These are phyloP conservation scores for Ogataea naganishii DNA, from an alignment of 805 yeast genomes.

Conservation along the genomic window DNA sequence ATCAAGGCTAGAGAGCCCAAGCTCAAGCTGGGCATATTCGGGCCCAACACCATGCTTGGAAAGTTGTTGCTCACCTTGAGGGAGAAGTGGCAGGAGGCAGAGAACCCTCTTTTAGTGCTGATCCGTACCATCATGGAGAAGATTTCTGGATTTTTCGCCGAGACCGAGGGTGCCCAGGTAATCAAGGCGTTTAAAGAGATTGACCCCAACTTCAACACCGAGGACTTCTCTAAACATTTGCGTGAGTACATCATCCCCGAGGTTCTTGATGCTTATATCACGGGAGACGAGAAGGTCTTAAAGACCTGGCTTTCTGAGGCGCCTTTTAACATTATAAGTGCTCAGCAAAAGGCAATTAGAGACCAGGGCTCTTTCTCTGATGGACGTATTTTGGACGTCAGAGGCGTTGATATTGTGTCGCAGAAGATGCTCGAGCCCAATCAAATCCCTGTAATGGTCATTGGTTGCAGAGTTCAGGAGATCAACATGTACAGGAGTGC, in stretches of 20 bases:
- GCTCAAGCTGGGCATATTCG: constrained; percentile 55
- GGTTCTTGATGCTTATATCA: constrained; percentile 87
- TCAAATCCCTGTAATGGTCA: constrained; percentile 86
- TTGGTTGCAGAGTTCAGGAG: constrained; percentile 95
- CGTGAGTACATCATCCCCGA: constrained; percentile 94
- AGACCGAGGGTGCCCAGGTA: constrained; percentile 95
- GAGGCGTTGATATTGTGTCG: constrained; percentile 88
- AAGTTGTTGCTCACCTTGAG: constrained; percentile 51
- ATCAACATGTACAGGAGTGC: constrained; percentile 80
- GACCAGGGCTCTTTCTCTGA: constrained; percentile 90
- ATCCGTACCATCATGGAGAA: constrained; percentile 75
- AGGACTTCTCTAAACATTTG: constrained; percentile 70
- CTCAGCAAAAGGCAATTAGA: constrained; percentile 84
- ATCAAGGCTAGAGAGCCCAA: constrained; percentile 66
- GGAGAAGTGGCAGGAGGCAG: constrained; percentile 85
- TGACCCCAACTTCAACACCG: constrained; percentile 82
- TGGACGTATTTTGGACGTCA: constrained; percentile 83
- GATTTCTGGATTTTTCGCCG: constrained; percentile 84
- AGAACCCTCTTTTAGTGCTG: constrained; percentile 78
- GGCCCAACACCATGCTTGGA: constrained; percentile 63
- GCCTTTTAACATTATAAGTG: constrained; percentile 89
- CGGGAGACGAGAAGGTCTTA: constrained; percentile 77
- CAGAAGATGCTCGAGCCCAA: constrained; percentile 85
- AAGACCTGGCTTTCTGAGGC: constrained; percentile 95
- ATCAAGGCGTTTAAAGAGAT: constrained; percentile 73